A percentile compares a stretch with the other conserved stretches of the same genome.
Evolutionary conservation across 139 green algal species (phyloP).

Genomic region (Chlorella sorokiniana): DNA sequence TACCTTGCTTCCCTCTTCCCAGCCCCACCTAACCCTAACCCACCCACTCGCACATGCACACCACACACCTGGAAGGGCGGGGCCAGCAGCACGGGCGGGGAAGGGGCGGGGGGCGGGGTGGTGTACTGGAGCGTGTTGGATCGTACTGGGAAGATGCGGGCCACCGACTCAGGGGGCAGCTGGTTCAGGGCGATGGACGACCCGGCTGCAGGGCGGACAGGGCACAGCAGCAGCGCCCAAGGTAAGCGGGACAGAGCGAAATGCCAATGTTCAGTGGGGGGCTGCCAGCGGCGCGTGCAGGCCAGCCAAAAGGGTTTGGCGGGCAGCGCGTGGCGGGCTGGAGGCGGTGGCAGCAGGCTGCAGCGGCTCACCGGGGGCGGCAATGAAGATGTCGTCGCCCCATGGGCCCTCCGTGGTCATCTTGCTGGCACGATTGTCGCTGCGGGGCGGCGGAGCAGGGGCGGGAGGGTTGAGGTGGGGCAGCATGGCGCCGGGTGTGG

Average conservation of each 20-base stretch:
- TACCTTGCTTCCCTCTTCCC: neutral
- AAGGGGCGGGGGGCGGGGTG: slow-evolving; percentile 25
- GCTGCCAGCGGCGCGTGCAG: neutral
- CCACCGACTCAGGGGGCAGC: slow-evolving; percentile 31
- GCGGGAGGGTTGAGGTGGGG: neutral
- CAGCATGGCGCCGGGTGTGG: neutral
- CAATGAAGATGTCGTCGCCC: slow-evolving; percentile 45
- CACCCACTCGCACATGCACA: too few species aligned
- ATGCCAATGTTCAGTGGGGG: neutral
- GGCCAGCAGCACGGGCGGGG: neutral
- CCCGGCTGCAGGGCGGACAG: neutral
- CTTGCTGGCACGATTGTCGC: slow-evolving; percentile 30
- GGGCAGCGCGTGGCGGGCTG: neutral
- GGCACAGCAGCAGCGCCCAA: neutral
- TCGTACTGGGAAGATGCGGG: slow-evolving; percentile 27
- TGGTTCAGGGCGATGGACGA: slow-evolving; percentile 21
- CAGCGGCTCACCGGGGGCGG: slow-evolving; percentile 23
- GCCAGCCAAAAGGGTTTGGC: too few species aligned
- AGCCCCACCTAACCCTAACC: neutral
- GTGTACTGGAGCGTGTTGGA: slow-evolving; percentile 31
- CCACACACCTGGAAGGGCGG: slow-evolving; percentile 8
- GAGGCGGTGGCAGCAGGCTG: neutral
- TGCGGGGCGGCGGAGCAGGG: neutral
- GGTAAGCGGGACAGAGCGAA: neutral
- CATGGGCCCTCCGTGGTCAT: neutral